These are phyloP conservation scores for Debaryomyces psychrophilus DNA, from an alignment of 1,139 yeast species.

Conservation along the genomic window DNA sequence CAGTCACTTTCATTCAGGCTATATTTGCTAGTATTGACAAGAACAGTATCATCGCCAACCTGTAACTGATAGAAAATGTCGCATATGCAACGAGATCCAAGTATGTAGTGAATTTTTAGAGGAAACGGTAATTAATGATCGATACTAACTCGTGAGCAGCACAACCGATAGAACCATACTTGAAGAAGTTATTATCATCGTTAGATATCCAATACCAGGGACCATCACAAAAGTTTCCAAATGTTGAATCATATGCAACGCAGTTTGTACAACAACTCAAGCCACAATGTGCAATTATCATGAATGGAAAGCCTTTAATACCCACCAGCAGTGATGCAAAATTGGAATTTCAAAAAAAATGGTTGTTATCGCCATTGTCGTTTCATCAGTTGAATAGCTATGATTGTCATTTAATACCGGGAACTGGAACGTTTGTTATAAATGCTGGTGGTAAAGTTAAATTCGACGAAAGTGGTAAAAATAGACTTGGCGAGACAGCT, in stretches of 20 bases:
- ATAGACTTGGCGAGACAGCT: constrained; percentile 63
- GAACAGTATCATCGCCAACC: neutral
- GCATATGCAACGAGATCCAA: constrained; percentile 26
- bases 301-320: constrained; percentile 66
- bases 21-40: neutral
- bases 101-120: constrained; percentile 23
- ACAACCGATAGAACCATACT: constrained; percentile 49
- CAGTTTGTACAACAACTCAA: constrained; percentile 53
- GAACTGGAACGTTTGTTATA: constrained; percentile 58
- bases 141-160: constrained; percentile 27
- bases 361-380: constrained; percentile 64
- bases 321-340: constrained; percentile 48
- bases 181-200: constrained; percentile 41
- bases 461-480: constrained; percentile 74
- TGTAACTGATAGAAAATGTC: constrained; percentile 9
- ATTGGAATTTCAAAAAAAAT: constrained; percentile 61
- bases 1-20: neutral
- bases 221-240: constrained; percentile 31
- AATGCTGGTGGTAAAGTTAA: constrained; percentile 65
- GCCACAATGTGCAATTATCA: constrained; percentile 52
- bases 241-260: constrained; percentile 54
- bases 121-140: neutral
- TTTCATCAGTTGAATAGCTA: constrained; percentile 64
- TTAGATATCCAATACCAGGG: constrained; percentile 39
- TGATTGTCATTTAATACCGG: constrained; percentile 75